Conservation (phyloP, 2,329 filamentous ascomycete species). For the Sordariomycetes sp. region DNA sequence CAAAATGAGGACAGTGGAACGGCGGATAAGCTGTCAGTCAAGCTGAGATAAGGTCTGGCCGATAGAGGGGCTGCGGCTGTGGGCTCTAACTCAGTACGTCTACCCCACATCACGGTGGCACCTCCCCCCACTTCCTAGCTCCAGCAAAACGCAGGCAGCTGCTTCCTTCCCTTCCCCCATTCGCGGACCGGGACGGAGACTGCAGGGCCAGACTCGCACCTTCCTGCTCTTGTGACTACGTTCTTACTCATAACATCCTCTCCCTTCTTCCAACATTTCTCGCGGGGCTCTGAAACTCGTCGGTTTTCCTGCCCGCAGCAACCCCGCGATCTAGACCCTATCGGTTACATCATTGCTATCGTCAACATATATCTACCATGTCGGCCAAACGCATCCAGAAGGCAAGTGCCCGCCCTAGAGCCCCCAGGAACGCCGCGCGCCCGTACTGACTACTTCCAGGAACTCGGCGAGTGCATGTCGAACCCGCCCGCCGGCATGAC, state of each 20-base stretch:
- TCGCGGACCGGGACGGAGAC: neutral
- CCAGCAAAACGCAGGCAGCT: neutral
- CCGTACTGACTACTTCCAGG: constrained; percentile 23
- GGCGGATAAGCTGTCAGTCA: too few relatives aligned
- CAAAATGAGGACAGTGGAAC: too few relatives aligned
- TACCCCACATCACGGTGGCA: neutral
- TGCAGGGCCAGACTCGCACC: neutral
- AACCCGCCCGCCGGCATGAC: constrained; percentile 32
- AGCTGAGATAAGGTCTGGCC: too few relatives aligned
- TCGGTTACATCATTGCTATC: neutral
- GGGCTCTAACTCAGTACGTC: neutral
- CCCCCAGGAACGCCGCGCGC: neutral
- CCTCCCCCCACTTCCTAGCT: neutral
- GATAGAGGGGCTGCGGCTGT: too few relatives aligned
- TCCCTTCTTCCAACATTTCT: neutral
- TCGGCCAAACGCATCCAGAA: constrained; percentile 31
- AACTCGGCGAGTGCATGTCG: constrained; percentile 35
- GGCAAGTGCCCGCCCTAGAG: constrained; percentile 12
- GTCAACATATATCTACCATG: constrained; percentile 15
- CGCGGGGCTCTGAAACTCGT: neutral
- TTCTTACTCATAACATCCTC: neutral
- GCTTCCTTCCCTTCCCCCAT: neutral
- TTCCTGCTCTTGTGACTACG: neutral
- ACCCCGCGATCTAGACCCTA: neutral
- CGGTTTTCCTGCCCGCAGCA: neutral